Evolutionary conservation across 305 asterid species (phyloP).

Genomic region (Fraxinus paxiana): DNA sequence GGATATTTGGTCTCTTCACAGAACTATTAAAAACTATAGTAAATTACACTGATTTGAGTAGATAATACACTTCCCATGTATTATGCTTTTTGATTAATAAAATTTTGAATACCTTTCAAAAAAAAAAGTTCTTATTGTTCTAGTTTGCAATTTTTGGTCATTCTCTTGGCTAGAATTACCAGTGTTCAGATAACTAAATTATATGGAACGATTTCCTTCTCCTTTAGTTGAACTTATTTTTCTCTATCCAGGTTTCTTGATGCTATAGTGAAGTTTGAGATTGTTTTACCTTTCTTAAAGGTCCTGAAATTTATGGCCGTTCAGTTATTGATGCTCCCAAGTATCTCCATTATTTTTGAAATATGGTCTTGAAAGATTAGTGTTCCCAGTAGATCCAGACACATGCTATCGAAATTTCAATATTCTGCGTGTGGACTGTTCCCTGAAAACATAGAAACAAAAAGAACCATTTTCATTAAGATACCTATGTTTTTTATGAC

Average conservation of each 20-base stretch:
- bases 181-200: not conserved
- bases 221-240: constrained; percentile 6
- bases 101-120: no score
- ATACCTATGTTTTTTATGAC: constrained; percentile 27
- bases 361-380: not conserved
- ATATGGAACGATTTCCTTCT: not conserved
- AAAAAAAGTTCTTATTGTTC: not conserved
- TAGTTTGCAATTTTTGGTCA: not conserved
- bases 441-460: constrained; percentile 8
- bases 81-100: no score
- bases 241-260: not conserved
- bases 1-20: not conserved
- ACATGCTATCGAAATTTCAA: not conserved
- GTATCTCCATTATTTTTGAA: constrained; percentile 10
- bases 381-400: not conserved
- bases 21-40: not conserved
- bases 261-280: not conserved
- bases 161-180: not conserved
- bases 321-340: not conserved
- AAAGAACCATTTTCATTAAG: constrained; percentile 18
- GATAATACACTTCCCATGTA: no score
- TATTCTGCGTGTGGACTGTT: not conserved
- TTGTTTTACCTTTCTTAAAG: not conserved
- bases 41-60: not conserved
- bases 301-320: constrained; percentile 9